Base-by-base conservation (phyloP, 2,329 filamentous ascomycete species). In the Fusarium keratoplasticum region DNA sequence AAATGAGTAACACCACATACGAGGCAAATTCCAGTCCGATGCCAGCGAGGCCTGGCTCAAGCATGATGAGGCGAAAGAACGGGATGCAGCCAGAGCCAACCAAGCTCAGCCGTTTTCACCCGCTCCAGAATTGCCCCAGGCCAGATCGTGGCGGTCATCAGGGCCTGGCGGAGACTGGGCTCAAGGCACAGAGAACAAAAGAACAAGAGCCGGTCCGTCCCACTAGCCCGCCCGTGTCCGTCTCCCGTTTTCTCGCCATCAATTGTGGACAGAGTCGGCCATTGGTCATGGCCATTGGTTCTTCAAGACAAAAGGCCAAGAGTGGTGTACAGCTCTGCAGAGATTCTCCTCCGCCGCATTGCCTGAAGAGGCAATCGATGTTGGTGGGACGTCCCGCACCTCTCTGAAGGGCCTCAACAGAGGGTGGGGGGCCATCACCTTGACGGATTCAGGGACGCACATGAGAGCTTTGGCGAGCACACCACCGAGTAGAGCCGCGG, bases 151-250 rank as follows among this genome's bases (percentile, higher is more conserved):
- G 67, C 58, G 55, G 61, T 60, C 58, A 61, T 42, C 27, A 40
- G 54, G 57, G 52, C 40, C 36, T 40, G 31, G 54, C 20, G 47
- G 57, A 47, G 50, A 63, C 33, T 14, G 13, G 63, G 64, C 50
- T 64, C 38, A 67, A 59, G 67, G 61, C 65, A 66, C 59, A 42
- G 63, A 31, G 50, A 66, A 59, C 33, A 68, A 61, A 61, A 70
- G 29, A 35, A 61, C 58, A 38, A 29, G 64, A 74, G 65, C 76
- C 78, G 77, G 79, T 72, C 79, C 78, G 78, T 80, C 64, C 79
- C 79, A 78, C 68, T 76, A 75, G 75, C 66, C 72, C 66, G 62
- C 57, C 77, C 55, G 59, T 66, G 47, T 40, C 69, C 47, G 60
- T 67, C 52, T 67, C 52, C 44, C 61, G 44, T 62, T 60, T 60